Conservation (phyloP, 2,329 filamentous ascomycete species). For the Aspergillus cejpii region DNA sequence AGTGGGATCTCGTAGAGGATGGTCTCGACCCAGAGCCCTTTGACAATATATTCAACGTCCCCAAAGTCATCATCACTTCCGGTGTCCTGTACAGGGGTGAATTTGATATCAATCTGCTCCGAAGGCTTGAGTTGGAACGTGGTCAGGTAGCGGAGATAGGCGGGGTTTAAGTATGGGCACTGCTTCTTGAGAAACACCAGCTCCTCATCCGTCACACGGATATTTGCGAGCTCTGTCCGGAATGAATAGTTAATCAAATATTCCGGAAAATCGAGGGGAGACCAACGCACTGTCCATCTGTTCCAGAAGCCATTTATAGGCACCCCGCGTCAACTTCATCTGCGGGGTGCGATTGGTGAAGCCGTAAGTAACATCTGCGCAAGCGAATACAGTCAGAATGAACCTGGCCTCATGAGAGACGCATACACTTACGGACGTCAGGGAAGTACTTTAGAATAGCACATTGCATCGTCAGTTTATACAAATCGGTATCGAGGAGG, state of each 20-base stretch:
- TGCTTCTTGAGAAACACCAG: conserved; percentile 67
- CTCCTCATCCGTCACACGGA: conserved; percentile 73
- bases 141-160: conserved; percentile 75
- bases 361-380: conserved; percentile 68
- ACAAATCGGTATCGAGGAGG: conserved; percentile 76
- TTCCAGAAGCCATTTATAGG: conserved; percentile 75
- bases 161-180: conserved; percentile 70
- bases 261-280: no score
- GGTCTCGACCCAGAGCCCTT: conserved; percentile 84
- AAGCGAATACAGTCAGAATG: conserved; percentile 6
- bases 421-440: conserved; percentile 45
- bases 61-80: conserved; percentile 62
- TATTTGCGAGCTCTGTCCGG: conserved; percentile 67
- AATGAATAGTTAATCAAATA: conserved; percentile 8
- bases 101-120: conserved; percentile 69
- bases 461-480: conserved; percentile 99
- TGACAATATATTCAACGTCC: conserved; percentile 67
- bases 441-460: conserved; percentile 90
- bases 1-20: conserved; percentile 97
- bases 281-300: conserved; percentile 66
- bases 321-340: conserved; percentile 78
- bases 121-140: conserved; percentile 74
- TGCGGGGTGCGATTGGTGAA: conserved; percentile 94
- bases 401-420: not conserved
- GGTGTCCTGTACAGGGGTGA: conserved; percentile 51